Percentiles rank a stretch among this genome's conserved stretches.
These are phyloP conservation scores for Neurospora discreta DNA, from an alignment of 495 filamentous ascomycete genomes.

Conservation along the genomic window DNA sequence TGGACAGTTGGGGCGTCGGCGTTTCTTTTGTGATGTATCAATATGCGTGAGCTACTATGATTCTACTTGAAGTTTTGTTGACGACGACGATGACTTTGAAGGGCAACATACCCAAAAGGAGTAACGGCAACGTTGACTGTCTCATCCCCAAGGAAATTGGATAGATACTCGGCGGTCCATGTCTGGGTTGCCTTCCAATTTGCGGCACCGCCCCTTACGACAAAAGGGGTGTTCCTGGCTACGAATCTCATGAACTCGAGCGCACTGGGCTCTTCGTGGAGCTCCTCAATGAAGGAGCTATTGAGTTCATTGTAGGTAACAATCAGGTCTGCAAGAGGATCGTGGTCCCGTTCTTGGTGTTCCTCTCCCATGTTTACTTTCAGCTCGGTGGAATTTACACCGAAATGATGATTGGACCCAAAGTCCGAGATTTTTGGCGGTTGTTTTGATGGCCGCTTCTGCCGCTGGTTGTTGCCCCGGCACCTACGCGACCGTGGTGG, in stretches of 20 bases:
- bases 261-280: constrained; percentile 50
- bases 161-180: constrained; percentile 50
- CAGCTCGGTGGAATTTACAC: background rate
- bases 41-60: background rate
- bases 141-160: constrained; percentile 34
- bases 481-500: background rate
- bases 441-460: background rate
- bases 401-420: background rate
- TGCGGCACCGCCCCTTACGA: constrained; percentile 45
- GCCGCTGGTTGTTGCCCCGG: too few relatives aligned
- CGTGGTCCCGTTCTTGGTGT: constrained; percentile 1
- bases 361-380: constrained; percentile 2
- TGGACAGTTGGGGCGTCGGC: constrained; percentile 45
- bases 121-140: constrained; percentile 62
- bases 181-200: constrained; percentile 46
- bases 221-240: constrained; percentile 55
- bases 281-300: constrained; percentile 38
- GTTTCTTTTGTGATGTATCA: constrained; percentile 31
- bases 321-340: constrained; percentile 44
- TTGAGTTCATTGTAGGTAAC: constrained; percentile 60
- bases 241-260: constrained; percentile 67
- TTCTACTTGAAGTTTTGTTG: background rate
- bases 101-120: constrained; percentile 44
- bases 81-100: too few relatives aligned
- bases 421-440: background rate